Evolutionary conservation across 2,329 filamentous ascomycete genomes (phyloP), one percentile per base, ranked within the genome.

Genomic region (Aspergillus latus): DNA sequence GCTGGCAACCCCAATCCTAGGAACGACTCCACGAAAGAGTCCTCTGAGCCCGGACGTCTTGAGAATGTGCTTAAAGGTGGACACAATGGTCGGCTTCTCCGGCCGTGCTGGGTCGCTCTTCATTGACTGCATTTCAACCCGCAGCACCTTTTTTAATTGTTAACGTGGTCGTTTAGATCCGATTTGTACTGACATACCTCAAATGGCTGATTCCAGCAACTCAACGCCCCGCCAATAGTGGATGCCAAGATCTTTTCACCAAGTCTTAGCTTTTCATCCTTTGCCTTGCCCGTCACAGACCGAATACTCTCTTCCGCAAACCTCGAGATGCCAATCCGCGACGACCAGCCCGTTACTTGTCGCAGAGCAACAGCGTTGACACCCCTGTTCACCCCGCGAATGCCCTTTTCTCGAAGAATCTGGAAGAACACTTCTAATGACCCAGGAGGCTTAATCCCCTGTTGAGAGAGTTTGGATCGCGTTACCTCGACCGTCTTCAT

Each of bases 401-500:
- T 46, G 1, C 58, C 55, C 15, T 60, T 45, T 9, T 50, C 34
- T 2, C 40, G 36, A 21, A 55, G 28, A 1, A 60, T 60, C 2
- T 50, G 29, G 2, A 49, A 11, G 10, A 59, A 59, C 4, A 44
- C 47, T 16, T 54, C 46, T 2, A 57, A 15, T 28, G 45, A 29
- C 11, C 45, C 45, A 2, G 45, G 45, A 2, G 45, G 45, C 11
- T 47, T 50, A 10, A 29, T 29, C 4, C 56, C 56, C 7, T 52
- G 34, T 2, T 28, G 48, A 36, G 28, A 89, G 67, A 92, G 80
- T 84, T 96, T 96, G 82, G 92, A 88, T 79, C 96, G 92, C 70
- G 93, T 97, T 77, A 97, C 97, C 78, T 97, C 92, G 66, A 97
- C 92, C 64, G 93, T 97, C 86, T 97, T 97, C 93, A 97, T 97